Base-by-base conservation (phyloP, 2,329 filamentous ascomycete species). In the Leptographium radiaticola region DNA sequence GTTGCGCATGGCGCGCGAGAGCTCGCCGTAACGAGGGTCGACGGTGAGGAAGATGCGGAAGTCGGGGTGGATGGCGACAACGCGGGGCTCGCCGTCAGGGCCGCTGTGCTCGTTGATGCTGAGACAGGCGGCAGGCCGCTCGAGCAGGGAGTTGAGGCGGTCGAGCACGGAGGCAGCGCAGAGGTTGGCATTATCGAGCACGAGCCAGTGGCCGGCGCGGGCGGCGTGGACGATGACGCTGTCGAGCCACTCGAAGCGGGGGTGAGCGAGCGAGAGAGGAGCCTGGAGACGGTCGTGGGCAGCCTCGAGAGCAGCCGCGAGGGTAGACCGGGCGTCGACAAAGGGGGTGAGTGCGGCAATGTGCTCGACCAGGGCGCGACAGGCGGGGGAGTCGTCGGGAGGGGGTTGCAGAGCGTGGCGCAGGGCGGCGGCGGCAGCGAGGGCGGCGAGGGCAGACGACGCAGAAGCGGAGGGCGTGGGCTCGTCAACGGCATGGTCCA, bases 1-100 rank as follows among this genome's bases (percentile, higher is more conserved):
- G 68, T 98, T 98, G 55, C 94, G 79, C 93, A 98, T 98, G 0
- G 93, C 93, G 58, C 93, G 80, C 4, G 93, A 98, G 10, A 98
- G 75, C 67, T 98, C 93, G 18, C 93, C 94, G 66, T 95, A 87
- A 50, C 84, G 81, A 47, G 93, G 84, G 66, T 98, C 91, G 73
- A 95, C 86, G 0, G 91, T 97, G 65, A 98, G 72, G 68, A 98
- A 97, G 20, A 98, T 82, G 55, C 91, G 80, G 68, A 98, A 98
- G 57, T 89, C 80, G 0, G 85, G 77, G 70, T 97, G 90, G 15
- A 93, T 90, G 54, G 70, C 80, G 50, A 98, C 80, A 39, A 94
- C 71, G 54, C 87, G 81, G 12, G 90, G 86, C 62, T 87, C 83
- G 36, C 91, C 91, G 63, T 91, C 83, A 11, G 82, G 79, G 13